Evolutionary conservation across 345 rosid species (phyloP).

Genomic region (Corymbia maculata): DNA sequence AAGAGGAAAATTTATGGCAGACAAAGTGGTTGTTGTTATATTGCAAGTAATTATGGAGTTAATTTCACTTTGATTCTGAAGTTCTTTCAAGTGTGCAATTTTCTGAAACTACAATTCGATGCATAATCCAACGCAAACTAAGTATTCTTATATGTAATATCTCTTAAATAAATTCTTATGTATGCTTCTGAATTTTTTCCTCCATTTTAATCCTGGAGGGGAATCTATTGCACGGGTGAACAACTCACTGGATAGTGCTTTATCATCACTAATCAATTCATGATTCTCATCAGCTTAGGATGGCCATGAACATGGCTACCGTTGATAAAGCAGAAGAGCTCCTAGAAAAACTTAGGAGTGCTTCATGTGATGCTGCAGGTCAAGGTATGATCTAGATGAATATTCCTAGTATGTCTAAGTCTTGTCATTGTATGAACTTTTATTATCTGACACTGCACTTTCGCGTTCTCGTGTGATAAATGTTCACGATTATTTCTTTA

Average conservation of each 20-base stretch:
- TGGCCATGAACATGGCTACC: constrained; percentile 95
- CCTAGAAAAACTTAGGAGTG: constrained; percentile 69
- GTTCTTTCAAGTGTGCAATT: not conserved
- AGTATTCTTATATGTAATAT: not conserved
- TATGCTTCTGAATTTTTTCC: not conserved
- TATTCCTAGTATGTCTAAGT: not conserved
- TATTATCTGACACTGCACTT: not conserved
- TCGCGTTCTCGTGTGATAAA: not conserved
- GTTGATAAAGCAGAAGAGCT: constrained; percentile 75
- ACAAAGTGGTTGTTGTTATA: not conserved
- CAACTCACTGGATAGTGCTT: not conserved
- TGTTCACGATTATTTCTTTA: not conserved
- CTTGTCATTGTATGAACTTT: not conserved
- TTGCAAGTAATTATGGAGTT: not conserved
- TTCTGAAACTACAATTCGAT: not conserved
- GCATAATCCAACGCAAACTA: not conserved
- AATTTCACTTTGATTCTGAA: not conserved
- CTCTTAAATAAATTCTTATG: not conserved
- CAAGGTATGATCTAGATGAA: constrained; percentile 38
- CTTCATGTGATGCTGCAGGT: constrained; percentile 85
- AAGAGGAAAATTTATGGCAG: not conserved
- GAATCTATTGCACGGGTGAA: not conserved
- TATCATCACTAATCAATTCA: not conserved
- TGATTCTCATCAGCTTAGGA: constrained; percentile 51
- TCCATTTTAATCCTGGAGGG: not conserved